These are phyloP conservation scores for Cercospora zeae-maydis DNA, from an alignment of 2,329 filamentous ascomycete genomes.

Conservation along the genomic window DNA sequence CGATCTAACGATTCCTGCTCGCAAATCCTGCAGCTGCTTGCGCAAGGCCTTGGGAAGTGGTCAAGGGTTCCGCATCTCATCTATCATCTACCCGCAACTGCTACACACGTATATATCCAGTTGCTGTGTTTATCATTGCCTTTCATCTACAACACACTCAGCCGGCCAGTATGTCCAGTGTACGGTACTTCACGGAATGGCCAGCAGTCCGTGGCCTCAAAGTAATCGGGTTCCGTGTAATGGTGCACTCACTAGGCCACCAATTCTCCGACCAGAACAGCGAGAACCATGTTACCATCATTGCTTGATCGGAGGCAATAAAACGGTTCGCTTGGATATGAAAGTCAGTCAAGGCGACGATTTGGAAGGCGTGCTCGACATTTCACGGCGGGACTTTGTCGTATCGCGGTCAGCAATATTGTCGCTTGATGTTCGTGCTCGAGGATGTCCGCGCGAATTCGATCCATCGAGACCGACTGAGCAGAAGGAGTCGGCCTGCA, in stretches of 20 bases:
- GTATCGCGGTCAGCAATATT: not conserved
- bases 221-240: no score
- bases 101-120: no score
- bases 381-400: not conserved
- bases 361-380: not conserved
- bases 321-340: not conserved
- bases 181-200: no score
- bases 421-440: not conserved
- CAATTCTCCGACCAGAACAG: not conserved
- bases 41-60: no score
- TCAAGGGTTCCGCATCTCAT: no score
- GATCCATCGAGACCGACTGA: not conserved
- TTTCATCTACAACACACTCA: no score
- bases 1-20: no score
- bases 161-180: no score
- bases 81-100: no score
- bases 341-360: not conserved
- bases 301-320: not conserved
- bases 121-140: no score
- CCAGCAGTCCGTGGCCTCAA: no score
- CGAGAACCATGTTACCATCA: not conserved
- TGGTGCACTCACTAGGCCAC: not conserved
- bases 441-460: not conserved
- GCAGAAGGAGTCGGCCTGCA: not conserved
- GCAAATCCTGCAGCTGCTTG: no score